These are phyloP conservation scores for Saccharum spontaneum DNA, from an alignment of 176 grass and related monocot species.

Conservation along the genomic window DNA sequence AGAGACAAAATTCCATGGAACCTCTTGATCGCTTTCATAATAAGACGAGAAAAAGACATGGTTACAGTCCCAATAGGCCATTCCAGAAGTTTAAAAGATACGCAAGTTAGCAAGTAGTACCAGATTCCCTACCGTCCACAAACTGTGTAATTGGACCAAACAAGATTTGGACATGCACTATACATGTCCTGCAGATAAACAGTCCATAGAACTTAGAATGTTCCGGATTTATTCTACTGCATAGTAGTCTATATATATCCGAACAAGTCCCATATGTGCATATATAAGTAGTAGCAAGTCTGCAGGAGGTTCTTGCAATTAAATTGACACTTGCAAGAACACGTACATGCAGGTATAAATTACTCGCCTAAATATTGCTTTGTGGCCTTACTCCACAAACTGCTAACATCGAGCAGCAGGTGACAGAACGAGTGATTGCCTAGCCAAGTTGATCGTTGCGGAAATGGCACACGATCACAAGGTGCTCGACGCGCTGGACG, in stretches of 20 bases:
- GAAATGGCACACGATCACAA: conserved; percentile 20
- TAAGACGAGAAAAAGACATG: not conserved
- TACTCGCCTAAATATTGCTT: not conserved
- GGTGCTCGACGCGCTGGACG: conserved; percentile 41
- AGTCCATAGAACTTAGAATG: conserved; percentile 10
- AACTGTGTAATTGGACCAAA: not conserved
- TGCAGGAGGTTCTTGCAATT: not conserved
- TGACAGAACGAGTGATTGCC: not conserved
- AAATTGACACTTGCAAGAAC: too few relatives aligned
- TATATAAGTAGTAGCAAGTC: not conserved
- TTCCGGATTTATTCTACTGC: not conserved
- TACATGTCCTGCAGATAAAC: not conserved
- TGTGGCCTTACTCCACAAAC: not conserved
- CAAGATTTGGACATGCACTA: conserved; percentile 31
- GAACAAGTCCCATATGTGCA: not conserved
- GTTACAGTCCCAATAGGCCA: not conserved
- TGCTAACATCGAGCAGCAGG: too few relatives aligned
- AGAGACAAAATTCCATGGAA: not conserved
- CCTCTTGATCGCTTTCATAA: not conserved
- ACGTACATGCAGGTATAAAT: too few relatives aligned
- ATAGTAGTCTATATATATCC: not conserved
- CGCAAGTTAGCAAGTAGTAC: not conserved
- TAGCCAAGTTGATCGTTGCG: not conserved
- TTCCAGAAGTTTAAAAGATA: conserved; percentile 2
- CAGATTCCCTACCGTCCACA: conserved; percentile 13